Evolutionary conservation across 2,329 filamentous ascomycete species (phyloP).

Genomic region (Fusarium pseudocircinatum): DNA sequence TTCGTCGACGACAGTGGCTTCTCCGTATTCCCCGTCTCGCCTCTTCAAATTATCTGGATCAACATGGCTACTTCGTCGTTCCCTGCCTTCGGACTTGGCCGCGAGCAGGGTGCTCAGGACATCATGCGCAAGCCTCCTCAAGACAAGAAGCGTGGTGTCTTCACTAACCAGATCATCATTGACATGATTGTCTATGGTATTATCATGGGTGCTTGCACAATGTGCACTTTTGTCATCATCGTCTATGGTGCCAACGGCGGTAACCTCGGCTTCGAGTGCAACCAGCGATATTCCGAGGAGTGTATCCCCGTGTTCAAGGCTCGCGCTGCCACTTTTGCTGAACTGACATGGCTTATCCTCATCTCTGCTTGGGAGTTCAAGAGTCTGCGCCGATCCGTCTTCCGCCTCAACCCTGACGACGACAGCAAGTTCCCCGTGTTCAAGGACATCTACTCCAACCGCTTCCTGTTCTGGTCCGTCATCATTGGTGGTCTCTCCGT

Average conservation of each 20-base stretch:
- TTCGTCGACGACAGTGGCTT: constrained; percentile 78
- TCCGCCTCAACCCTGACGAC: constrained; percentile 69
- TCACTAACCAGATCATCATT: constrained; percentile 78
- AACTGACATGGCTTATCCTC: constrained; percentile 77
- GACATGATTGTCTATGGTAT: constrained; percentile 84
- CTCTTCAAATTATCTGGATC: constrained; percentile 91
- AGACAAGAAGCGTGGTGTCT: constrained; percentile 73
- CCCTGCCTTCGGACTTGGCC: constrained; percentile 87
- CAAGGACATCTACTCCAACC: constrained; percentile 74
- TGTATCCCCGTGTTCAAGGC: constrained; percentile 74
- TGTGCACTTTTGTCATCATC: constrained; percentile 72
- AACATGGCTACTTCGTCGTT: constrained; percentile 92
- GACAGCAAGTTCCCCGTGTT: constrained; percentile 63
- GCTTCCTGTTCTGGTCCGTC: constrained; percentile 76
- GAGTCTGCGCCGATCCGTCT: constrained; percentile 75
- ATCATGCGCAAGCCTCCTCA: constrained; percentile 85
- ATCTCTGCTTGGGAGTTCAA: constrained; percentile 84
- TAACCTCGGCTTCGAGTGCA: constrained; percentile 69
- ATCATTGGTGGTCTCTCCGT: constrained; percentile 68
- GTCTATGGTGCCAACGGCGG: constrained; percentile 66
- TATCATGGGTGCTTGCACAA: constrained; percentile 77
- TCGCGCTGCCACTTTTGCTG: constrained; percentile 77
- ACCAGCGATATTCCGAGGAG: constrained; percentile 63
- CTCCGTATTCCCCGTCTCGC: constrained; percentile 86
- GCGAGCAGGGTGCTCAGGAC: constrained; percentile 78